Evolutionary conservation across 345 rosid genomes (phyloP).

Genomic region (Ceriops tagal): DNA sequence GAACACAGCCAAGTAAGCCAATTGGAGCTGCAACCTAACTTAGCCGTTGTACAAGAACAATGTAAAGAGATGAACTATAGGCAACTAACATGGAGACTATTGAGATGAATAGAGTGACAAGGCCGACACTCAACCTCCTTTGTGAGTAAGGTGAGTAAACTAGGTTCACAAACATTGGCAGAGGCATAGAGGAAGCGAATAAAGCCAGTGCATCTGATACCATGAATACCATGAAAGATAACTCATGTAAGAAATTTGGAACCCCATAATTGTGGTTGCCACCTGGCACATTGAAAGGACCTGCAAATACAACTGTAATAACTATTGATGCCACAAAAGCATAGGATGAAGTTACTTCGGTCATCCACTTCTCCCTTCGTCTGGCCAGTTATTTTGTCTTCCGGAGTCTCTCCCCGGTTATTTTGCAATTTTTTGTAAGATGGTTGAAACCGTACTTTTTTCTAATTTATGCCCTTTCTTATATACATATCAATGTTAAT

Average conservation of each 20-base stretch:
- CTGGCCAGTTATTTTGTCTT: background rate
- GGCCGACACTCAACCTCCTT: background rate
- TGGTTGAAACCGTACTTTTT: too few species aligned
- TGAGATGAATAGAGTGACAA: constrained; percentile 4
- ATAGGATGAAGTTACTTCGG: background rate
- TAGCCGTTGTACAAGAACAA: background rate
- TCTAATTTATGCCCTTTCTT: background rate
- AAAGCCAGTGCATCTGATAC: background rate
- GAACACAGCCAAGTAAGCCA: background rate
- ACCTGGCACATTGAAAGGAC: constrained; percentile 4
- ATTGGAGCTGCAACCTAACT: constrained; percentile 5
- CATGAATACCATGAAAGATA: background rate
- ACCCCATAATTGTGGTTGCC: background rate
- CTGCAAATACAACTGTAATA: background rate
- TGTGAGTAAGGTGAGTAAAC: background rate
- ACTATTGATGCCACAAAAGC: constrained; percentile 1
- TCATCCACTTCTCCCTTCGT: background rate
- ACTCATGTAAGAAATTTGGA: background rate
- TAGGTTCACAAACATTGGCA: constrained; percentile 3
- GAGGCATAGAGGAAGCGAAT: background rate
- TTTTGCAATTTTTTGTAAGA: background rate
- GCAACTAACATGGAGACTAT: background rate
- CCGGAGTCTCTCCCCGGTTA: background rate
- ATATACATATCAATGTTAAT: too few species aligned
- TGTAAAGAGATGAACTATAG: background rate